Conservation (phyloP, 129 eudicot species). For the Logfia minima region DNA sequence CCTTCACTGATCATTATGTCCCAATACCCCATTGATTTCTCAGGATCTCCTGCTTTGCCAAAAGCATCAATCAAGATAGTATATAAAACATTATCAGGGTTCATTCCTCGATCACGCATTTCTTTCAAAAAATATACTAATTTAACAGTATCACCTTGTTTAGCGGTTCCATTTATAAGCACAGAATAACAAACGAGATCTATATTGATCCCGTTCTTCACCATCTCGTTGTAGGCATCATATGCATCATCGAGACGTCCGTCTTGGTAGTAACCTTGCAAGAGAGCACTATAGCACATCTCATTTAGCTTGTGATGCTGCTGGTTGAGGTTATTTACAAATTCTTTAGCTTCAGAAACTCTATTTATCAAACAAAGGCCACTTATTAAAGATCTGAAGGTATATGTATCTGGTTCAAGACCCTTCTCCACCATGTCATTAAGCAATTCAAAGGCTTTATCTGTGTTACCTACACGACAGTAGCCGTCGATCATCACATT, state of each 20-base stretch:
- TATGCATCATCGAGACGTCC: conserved; percentile 68
- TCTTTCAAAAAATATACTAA: conserved; percentile 51
- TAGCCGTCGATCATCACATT: conserved; percentile 82
- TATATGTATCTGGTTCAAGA: conserved; percentile 81
- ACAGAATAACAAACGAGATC: conserved; percentile 77
- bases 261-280: conserved; percentile 66
- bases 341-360: conserved; percentile 73
- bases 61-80: conserved; percentile 72
- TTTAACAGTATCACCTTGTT: conserved; percentile 40
- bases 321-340: conserved; percentile 66
- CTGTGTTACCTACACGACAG: conserved; percentile 53
- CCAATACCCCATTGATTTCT: conserved; percentile 65
- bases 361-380: conserved; percentile 70
- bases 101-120: conserved; percentile 60
- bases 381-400: conserved; percentile 71
- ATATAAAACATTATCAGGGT: conserved; percentile 74
- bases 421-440: conserved; percentile 69
- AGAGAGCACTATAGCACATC: conserved; percentile 78
- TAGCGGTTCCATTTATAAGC: conserved; percentile 55
- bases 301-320: conserved; percentile 59
- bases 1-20: conserved; percentile 73
- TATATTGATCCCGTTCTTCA: conserved; percentile 54
- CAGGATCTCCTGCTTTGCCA: conserved; percentile 64
- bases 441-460: conserved; percentile 61
- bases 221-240: conserved; percentile 56